Percentiles rank a stretch among this genome's conserved stretches.
phyloP scores from a whole-genome alignment of 495 filamentous ascomycete genomes.

The Sphaerosporella brunnea region DNA sequence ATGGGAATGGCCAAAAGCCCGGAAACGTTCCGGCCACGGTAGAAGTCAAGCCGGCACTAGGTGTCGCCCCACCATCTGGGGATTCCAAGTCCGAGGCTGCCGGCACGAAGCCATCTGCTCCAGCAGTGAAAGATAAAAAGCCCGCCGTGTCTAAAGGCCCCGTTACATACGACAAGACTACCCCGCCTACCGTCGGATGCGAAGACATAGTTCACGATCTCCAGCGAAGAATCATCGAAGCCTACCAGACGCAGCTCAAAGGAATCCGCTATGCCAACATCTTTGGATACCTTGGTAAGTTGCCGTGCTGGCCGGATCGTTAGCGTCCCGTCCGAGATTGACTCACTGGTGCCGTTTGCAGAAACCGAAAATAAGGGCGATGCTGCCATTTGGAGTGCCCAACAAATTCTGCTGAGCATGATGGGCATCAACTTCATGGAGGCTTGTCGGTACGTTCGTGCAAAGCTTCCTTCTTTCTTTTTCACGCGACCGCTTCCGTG shows the following conservation, averaged over 20 bases:
- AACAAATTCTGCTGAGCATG: slow-evolving; percentile 14
- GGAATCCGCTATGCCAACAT: slow-evolving; percentile 19
- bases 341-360: too few relatives aligned
- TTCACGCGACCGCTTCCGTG: too few relatives aligned
- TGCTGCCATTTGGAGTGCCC: slow-evolving; percentile 14
- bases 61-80: too few relatives aligned
- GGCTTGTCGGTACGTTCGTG: slow-evolving; percentile 10
- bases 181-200: slow-evolving; percentile 11
- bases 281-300: slow-evolving; percentile 11
- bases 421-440: slow-evolving; percentile 16
- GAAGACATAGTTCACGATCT: slow-evolving; percentile 14
- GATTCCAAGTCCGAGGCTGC: too few relatives aligned
- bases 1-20: too few relatives aligned
- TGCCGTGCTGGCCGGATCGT: too few relatives aligned
- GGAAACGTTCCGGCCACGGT: too few relatives aligned
- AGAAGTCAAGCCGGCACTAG: too few relatives aligned
- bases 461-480: not conserved
- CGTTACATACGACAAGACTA: slow-evolving; percentile 15
- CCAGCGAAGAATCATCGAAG: slow-evolving; percentile 10
- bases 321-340: too few relatives aligned
- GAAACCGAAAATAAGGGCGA: slow-evolving; percentile 22
- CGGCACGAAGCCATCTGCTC: too few relatives aligned
- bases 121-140: too few relatives aligned
- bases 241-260: slow-evolving; percentile 9
- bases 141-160: too few relatives aligned